Base-by-base conservation (phyloP, 2,329 filamentous ascomycete genomes). In the Blastomyces silverae region DNA sequence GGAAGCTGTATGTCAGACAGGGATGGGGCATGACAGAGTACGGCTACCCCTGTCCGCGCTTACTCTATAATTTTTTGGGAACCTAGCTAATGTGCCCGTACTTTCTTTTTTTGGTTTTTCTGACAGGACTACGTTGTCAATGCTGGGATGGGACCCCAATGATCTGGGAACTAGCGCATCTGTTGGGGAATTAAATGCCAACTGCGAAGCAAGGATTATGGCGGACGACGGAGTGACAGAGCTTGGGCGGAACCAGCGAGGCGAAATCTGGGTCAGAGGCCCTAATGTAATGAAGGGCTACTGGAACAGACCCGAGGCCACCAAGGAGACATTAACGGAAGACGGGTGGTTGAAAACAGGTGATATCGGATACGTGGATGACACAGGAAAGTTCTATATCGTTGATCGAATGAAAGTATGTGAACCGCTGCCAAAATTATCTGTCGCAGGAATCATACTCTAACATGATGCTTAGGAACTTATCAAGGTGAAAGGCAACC, bases 11-110 rank as follows among this genome's bases (percentile, higher is more conserved):
- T 69, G 72, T 87, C 37, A 83, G 82, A 72, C 90, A 93, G 75
- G 91, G 90, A 3, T 95, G 90, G 89, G 91, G 91, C 5, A 93
- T 95, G 91, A 94, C 91, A 0, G 91, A 94, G 76, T 80, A 71
- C 73, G 78, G 84, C 2, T 44, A 31, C 10, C 28, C 53, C 34
- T 25, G 2, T 56, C n/a, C 48, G 7, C 10, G n/a, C 34, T 44
- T 58, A 50, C 6, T 7, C 5, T 44, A 34, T 37, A 15, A 56
- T 20, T 11, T 6, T 37, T 31, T 17, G 20, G 15, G 25, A 42
- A 59, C 25, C 34, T 50, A 34, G 52, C 60, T 55, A n/a, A 22
- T 22, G 20, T 50, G 48, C 22, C 61, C 15, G 28, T 57, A 10
- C 48, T 39, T 39, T 39, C 13, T 39, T 4, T 15, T 37, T 37